Evolutionary conservation across 139 green algal genomes (phyloP).

Genomic region (Trebouxia sp.): DNA sequence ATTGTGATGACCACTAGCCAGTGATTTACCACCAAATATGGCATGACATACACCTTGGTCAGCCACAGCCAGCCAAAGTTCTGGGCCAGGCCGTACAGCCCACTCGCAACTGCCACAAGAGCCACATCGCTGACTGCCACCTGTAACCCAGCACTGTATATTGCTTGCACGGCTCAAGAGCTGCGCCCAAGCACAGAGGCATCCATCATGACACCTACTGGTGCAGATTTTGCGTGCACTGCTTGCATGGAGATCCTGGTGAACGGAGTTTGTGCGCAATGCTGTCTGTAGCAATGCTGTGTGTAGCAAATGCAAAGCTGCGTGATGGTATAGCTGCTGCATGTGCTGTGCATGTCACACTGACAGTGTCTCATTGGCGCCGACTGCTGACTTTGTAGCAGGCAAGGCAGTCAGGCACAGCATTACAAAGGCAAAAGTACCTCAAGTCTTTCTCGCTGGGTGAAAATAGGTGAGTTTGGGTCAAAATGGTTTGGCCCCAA

Average conservation of each 20-base stretch:
- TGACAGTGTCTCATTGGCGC: no score
- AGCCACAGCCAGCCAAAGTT: conserved; percentile 68
- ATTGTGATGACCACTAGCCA: conserved; percentile 74
- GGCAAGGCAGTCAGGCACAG: background rate
- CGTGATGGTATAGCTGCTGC: background rate
- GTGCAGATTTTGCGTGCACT: no score
- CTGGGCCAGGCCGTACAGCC: conserved; percentile 46
- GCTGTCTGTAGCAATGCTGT: no score
- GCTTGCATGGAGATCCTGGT: no score
- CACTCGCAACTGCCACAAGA: conserved; percentile 52
- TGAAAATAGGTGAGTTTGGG: conserved; percentile 86
- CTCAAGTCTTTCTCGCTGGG: conserved; percentile 73
- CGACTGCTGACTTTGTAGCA: no score
- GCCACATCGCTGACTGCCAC: conserved; percentile 54
- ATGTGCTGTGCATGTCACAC: background rate
- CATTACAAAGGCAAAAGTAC: conserved; percentile 34
- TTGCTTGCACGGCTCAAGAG: no score
- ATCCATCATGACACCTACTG: no score
- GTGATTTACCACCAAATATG: conserved; percentile 86
- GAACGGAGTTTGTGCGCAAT: no score
- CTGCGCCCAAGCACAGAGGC: no score
- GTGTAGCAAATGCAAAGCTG: background rate
- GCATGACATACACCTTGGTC: conserved; percentile 69
- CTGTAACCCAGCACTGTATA: conserved; percentile 25
- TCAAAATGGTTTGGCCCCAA: conserved; percentile 93